These are phyloP conservation scores for Planoprotostelium fungivorum DNA, from an alignment of 78 protist species.

Conservation along the genomic window DNA sequence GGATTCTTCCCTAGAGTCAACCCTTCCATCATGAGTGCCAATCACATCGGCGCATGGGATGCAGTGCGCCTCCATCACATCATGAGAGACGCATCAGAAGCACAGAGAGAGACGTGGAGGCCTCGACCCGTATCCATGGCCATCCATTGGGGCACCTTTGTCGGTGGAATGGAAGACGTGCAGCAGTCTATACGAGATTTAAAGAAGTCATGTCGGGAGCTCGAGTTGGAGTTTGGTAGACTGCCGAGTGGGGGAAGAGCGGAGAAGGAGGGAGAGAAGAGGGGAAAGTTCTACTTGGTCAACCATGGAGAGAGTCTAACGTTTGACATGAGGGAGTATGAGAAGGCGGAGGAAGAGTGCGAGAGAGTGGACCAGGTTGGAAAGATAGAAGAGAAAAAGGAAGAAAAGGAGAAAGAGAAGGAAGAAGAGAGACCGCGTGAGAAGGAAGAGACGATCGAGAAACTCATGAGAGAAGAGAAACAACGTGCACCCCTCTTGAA, in stretches of 20 bases:
- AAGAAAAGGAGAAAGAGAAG: too few species aligned
- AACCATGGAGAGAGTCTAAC: background rate
- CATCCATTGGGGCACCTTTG: background rate
- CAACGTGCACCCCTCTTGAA: too few species aligned
- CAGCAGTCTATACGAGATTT: background rate
- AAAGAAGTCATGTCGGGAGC: background rate
- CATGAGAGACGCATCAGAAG: background rate
- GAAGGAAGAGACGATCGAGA: too few species aligned
- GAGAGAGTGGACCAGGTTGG: too few species aligned
- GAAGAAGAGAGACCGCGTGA: too few species aligned
- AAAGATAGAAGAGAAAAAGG: too few species aligned
- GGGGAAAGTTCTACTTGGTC: background rate
- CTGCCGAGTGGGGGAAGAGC: background rate
- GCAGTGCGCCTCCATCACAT: background rate
- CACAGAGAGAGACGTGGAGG: background rate
- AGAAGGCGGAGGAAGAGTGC: too few species aligned
- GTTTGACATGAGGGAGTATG: too few species aligned
- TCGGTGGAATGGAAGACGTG: background rate
- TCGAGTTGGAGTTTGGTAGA: background rate
- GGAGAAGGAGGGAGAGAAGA: background rate
- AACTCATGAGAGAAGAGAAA: too few species aligned
- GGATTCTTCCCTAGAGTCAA: background rate
- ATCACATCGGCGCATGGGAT: background rate
- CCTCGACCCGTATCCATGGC: background rate
- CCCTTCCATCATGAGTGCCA: background rate